Percentiles rank a stretch among this genome's conserved stretches.
Conservation (phyloP, 176 grass and related monocot genomes). For the Puya raimondii region DNA sequence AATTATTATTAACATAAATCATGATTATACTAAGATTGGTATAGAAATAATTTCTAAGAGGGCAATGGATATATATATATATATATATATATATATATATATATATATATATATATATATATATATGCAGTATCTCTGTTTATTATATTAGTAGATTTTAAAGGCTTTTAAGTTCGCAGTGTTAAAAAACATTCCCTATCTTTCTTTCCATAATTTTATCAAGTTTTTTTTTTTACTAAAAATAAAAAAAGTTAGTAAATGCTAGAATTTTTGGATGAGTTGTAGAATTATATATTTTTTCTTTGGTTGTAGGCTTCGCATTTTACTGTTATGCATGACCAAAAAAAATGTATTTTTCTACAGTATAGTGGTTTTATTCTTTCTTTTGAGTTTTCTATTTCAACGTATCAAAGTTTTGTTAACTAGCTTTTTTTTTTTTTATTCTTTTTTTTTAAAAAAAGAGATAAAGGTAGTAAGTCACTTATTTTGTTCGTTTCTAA, state of each 20-base stretch:
- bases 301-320: not conserved
- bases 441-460: too few species aligned
- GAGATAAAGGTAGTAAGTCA: too few species aligned
- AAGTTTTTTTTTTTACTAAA: too few species aligned
- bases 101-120: not conserved
- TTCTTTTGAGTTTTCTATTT: not conserved
- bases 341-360: not conserved
- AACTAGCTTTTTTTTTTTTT: not conserved
- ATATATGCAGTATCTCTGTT: not conserved
- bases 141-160: not conserved
- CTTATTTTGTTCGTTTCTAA: too few species aligned
- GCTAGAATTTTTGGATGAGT: not conserved
- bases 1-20: conserved; percentile 41
- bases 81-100: not conserved
- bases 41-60: not conserved
- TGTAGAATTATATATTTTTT: not conserved
- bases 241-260: too few species aligned
- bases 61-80: not conserved
- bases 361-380: not conserved
- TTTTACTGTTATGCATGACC: not conserved
- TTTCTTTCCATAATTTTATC: too few species aligned
- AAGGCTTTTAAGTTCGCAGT: too few species aligned
- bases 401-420: too few species aligned
- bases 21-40: not conserved
- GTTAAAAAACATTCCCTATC: too few species aligned